A percentile compares a stretch with the other conserved stretches of the same genome.
phyloP scores from a whole-genome alignment of 306 rosid genomes.

The Rosa persica region DNA sequence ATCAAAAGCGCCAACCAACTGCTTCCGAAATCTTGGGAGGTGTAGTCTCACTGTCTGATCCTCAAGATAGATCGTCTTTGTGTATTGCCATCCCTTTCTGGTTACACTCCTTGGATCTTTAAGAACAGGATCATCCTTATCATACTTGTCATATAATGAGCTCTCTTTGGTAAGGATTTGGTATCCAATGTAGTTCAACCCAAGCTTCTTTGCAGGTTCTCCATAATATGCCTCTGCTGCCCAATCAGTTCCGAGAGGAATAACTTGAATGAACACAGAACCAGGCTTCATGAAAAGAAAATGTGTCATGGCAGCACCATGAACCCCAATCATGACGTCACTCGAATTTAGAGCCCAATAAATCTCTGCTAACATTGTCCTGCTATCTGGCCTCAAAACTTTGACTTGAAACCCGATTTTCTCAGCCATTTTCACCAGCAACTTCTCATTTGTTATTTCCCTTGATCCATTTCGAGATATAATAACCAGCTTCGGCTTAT shows the following conservation, averaged over 20 bases:
- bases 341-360: background rate
- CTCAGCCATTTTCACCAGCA: slow-evolving; percentile 1
- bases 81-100: background rate
- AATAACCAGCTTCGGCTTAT: slow-evolving; percentile 53
- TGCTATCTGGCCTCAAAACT: background rate
- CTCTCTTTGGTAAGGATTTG: slow-evolving; percentile 14
- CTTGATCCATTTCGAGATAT: slow-evolving; percentile 77
- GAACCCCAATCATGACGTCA: slow-evolving; percentile 22
- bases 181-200: slow-evolving; percentile 18
- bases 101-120: slow-evolving; percentile 16
- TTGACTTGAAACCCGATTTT: slow-evolving; percentile 18
- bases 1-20: slow-evolving; percentile 1
- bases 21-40: slow-evolving; percentile 10
- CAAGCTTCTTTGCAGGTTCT: slow-evolving; percentile 17
- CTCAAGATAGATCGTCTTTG: slow-evolving; percentile 7
- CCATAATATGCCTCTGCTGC: slow-evolving; percentile 6
- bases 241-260: slow-evolving; percentile 15
- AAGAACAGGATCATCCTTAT: background rate
- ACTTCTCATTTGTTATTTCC: slow-evolving; percentile 57
- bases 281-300: slow-evolving; percentile 15
- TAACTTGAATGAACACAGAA: slow-evolving; percentile 16
- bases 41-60: slow-evolving; percentile 16
- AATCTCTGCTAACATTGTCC: background rate
- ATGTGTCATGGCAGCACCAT: slow-evolving; percentile 30
- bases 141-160: slow-evolving; percentile 4